These are phyloP conservation scores for Dictyostelium brefeldianum DNA, from an alignment of 78 protist genomes.

Conservation along the genomic window DNA sequence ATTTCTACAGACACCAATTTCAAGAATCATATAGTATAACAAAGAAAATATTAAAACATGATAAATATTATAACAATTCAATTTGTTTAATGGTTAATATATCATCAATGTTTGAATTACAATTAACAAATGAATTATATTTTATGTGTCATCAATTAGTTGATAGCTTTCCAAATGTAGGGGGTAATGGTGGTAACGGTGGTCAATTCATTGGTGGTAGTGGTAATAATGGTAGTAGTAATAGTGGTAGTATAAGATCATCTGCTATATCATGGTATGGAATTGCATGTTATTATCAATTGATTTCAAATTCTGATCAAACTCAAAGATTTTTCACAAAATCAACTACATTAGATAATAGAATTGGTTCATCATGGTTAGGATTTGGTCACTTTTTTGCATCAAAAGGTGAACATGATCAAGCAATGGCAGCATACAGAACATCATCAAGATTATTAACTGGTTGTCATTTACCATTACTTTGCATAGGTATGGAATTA, in stretches of 20 bases:
- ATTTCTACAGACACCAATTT: constrained; percentile 67
- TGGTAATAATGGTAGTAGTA: neutral
- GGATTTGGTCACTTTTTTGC: constrained; percentile 83
- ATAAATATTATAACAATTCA: constrained; percentile 43
- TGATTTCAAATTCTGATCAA: constrained; percentile 39
- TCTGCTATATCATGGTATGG: constrained; percentile 81
- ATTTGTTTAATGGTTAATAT: constrained; percentile 56
- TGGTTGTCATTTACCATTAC: constrained; percentile 58
- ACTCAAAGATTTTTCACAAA: constrained; percentile 51
- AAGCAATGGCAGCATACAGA: constrained; percentile 82
- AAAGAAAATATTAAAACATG: constrained; percentile 47
- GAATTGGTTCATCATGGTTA: constrained; percentile 69
- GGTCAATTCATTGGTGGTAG: neutral
- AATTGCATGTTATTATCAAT: constrained; percentile 67
- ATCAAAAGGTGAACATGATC: constrained; percentile 79
- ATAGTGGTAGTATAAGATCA: neutral
- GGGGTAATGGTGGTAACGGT: neutral
- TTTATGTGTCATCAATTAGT: constrained; percentile 57
- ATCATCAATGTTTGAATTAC: constrained; percentile 65
- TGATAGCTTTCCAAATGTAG: constrained; percentile 16
- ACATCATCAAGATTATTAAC: constrained; percentile 74
- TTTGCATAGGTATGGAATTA: constrained; percentile 81
- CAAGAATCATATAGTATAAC: constrained; percentile 48
- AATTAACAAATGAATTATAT: constrained; percentile 65
- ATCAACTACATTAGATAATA: constrained; percentile 39